Conservation (phyloP, 2,329 filamentous ascomycete species). For the Beauveria scarabaeidicola region DNA sequence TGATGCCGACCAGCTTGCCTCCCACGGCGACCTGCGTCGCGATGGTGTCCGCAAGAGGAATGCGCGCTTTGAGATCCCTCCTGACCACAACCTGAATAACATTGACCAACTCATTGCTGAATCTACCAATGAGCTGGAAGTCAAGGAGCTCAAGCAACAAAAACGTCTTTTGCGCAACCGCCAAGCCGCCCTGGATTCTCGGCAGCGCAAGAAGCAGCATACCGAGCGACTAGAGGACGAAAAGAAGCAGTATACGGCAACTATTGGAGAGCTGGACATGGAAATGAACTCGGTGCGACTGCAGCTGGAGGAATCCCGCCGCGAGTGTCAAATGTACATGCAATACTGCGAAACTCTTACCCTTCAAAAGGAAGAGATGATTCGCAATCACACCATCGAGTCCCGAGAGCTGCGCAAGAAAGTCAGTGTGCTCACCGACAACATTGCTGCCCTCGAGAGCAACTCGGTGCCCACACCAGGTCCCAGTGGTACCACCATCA, state of each 20-base stretch:
- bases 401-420: conserved; percentile 88
- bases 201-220: conserved; percentile 96
- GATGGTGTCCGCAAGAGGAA: conserved; percentile 99
- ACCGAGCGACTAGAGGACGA: conserved; percentile 94
- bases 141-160: conserved; percentile 98
- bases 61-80: conserved; percentile 91
- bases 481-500: conserved; percentile 53
- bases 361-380: conserved; percentile 86
- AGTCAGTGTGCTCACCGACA: conserved; percentile 70
- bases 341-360: conserved; percentile 69
- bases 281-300: conserved; percentile 60
- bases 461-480: conserved; percentile 30
- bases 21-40: conserved; percentile 67
- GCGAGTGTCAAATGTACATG: conserved; percentile 65
- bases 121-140: conserved; percentile 82
- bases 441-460: conserved; percentile 62
- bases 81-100: conserved; percentile 85
- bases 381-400: conserved; percentile 81
- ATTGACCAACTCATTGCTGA: conserved; percentile 88
- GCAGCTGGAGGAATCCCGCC: conserved; percentile 61
- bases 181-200: conserved; percentile 92
- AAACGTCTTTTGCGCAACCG: conserved; percentile 91
- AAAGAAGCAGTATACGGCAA: conserved; percentile 79
- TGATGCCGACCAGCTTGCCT: conserved; percentile 61
- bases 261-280: conserved; percentile 72